Evolutionary conservation across 306 rosid genomes (phyloP).

Genomic region (Inga laurina): DNA sequence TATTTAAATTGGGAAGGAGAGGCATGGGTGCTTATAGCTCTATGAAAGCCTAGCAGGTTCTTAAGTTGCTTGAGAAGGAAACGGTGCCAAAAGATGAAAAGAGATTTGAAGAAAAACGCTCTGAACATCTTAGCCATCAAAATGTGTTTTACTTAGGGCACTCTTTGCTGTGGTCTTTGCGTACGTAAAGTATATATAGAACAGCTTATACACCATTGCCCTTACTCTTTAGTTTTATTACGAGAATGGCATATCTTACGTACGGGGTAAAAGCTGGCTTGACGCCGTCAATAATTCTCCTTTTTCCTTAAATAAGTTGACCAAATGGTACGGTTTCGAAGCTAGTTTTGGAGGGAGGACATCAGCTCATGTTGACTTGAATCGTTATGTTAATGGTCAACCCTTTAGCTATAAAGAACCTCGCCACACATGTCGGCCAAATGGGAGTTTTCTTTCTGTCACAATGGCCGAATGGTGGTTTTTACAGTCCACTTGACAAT

Average conservation of each 20-base stretch:
- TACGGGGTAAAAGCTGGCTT: background rate
- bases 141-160: background rate
- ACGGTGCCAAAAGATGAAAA: slow-evolving; percentile 56
- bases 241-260: slow-evolving; percentile 25
- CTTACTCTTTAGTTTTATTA: slow-evolving; percentile 36
- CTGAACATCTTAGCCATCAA: slow-evolving; percentile 44
- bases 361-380: background rate
- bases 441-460: background rate
- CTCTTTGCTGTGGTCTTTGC: background rate
- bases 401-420: background rate
- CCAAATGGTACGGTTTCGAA: background rate
- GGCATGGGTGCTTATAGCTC: slow-evolving; percentile 34
- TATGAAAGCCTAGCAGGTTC: slow-evolving; percentile 33
- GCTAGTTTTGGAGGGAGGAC: background rate
- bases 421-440: background rate
- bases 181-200: slow-evolving; percentile 33
- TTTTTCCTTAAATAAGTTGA: background rate
- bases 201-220: slow-evolving; percentile 1
- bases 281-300: background rate
- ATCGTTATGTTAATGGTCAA: background rate
- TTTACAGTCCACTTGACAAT: background rate
- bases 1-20: slow-evolving; percentile 32
- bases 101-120: slow-evolving; percentile 49
- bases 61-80: slow-evolving; percentile 51
- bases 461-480: background rate